These are phyloP conservation scores for Cutaneotrichosporon sp. DNA, from an alignment of 1,284 basidiomycete species.

Conservation along the genomic window DNA sequence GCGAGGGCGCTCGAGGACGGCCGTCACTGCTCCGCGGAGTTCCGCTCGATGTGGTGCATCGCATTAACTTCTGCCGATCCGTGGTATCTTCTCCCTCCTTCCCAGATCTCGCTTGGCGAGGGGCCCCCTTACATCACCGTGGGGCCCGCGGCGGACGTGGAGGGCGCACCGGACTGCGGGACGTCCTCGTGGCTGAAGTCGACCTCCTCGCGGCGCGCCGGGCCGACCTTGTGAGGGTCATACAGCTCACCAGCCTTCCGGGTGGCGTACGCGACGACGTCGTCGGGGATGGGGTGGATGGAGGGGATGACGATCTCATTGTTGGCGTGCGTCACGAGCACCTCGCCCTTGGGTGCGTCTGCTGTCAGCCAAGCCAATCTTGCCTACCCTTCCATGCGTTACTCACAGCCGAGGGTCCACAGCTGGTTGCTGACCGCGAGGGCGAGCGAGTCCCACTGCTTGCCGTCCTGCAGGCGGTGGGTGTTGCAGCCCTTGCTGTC, in stretches of 20 bases:
- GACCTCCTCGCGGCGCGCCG: neutral
- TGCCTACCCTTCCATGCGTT: too few relatives aligned
- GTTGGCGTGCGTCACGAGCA: neutral
- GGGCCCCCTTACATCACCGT: too few relatives aligned
- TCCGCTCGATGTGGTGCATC: neutral
- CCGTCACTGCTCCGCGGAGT: too few relatives aligned
- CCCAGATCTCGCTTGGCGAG: too few relatives aligned
- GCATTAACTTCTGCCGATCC: neutral
- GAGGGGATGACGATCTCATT: neutral
- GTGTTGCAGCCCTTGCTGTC: neutral
- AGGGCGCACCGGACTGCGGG: neutral
- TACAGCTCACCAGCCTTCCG: neutral
- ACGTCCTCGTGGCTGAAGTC: slow-evolving; percentile 1
- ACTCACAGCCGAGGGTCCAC: slow-evolving; percentile 2
- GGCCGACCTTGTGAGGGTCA: slow-evolving; percentile 4
- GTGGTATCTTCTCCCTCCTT: too few relatives aligned
- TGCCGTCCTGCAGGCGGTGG: neutral
- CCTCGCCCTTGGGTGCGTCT: neutral
- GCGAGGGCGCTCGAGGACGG: too few relatives aligned
- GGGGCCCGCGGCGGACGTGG: neutral
- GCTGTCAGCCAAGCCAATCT: neutral
- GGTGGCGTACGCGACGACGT: neutral
- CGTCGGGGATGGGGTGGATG: neutral
- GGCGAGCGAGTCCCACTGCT: neutral
- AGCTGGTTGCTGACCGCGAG: neutral